Conservation (phyloP, 345 rosid species). For the Eucalyptus marginata region DNA sequence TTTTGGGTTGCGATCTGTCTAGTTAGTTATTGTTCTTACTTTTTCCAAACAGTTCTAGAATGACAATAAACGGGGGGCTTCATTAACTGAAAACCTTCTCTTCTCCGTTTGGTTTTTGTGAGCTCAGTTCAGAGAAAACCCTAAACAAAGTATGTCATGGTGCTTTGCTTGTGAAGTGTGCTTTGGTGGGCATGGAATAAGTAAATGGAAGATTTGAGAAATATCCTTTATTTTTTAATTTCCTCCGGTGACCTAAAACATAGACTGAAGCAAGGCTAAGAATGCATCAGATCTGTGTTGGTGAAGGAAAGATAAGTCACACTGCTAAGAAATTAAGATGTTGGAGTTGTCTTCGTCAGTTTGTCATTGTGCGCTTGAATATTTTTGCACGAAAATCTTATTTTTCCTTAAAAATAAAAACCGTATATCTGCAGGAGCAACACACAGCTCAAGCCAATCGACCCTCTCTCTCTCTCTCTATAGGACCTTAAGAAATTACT, state of each 20-base stretch:
- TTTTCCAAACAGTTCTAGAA: background rate
- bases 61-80: background rate
- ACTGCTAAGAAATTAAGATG: background rate
- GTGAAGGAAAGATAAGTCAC: background rate
- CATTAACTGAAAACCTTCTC: background rate
- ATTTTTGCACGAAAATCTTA: background rate
- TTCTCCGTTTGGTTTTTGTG: background rate
- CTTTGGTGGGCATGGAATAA: background rate
- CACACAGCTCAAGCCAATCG: background rate
- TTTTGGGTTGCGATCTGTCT: background rate
- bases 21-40: background rate
- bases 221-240: background rate
- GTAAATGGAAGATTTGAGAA: background rate
- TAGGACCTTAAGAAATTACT: slow-evolving; percentile 3
- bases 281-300: background rate
- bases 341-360: background rate
- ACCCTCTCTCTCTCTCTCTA: background rate
- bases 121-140: background rate
- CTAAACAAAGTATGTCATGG: background rate
- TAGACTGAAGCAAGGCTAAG: background rate
- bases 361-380: background rate
- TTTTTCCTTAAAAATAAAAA: background rate
- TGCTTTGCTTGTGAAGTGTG: background rate
- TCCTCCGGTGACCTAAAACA: background rate
- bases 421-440: background rate